Base-by-base conservation (phyloP, 2,329 filamentous ascomycete species). In the Domatiomyces globalis region DNA sequence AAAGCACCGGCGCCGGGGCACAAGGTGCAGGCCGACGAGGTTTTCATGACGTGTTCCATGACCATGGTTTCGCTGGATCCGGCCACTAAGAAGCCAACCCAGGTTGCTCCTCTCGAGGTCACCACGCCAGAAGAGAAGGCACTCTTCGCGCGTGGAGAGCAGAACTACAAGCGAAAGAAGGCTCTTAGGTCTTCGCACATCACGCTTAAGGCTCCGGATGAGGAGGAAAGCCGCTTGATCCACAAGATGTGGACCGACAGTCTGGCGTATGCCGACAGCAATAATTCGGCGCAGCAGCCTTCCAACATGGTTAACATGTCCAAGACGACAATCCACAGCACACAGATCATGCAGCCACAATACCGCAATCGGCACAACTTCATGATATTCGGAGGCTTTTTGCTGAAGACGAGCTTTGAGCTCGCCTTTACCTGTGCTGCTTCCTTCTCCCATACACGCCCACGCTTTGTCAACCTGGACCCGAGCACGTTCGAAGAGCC, bases 311-410 rank as follows among this genome's bases (percentile, higher is more conserved):
- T 76, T 39, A 76, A 74, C 61, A 85, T 87, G 75, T 72, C 79
- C 55, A 74, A 76, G 57, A 79, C 81, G 1, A 70, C 71, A 33
- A 75, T 86, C 29, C 76, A 77, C 60, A 80, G 81, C 1, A 81
- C 83, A 9, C 77, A 76, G 59, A 85, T 87, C 57, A 87, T 87
- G 83, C 83, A 86, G 63, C 84, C 84, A 0, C 81, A 84, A 64
- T 77, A 81, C 63, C 76, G 81, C 46, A 83, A 83, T 64, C 67
- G 80, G 1, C 82, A 86, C 65, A 80, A 84, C 45, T 57, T 55
- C 65, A 85, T 86, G 83, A 85, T 87, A 50, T 87, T 87, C 60
- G 84, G 84, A 49, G 84, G 84, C 12, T 86, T 83, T 63, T 74
- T 87, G 9, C 71, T 87, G 9, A 84, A 85, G 62, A 80, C 84